Evolutionary conservation across 805 yeast genomes (phyloP).

Genomic region (Barnettozyma vustinii): DNA sequence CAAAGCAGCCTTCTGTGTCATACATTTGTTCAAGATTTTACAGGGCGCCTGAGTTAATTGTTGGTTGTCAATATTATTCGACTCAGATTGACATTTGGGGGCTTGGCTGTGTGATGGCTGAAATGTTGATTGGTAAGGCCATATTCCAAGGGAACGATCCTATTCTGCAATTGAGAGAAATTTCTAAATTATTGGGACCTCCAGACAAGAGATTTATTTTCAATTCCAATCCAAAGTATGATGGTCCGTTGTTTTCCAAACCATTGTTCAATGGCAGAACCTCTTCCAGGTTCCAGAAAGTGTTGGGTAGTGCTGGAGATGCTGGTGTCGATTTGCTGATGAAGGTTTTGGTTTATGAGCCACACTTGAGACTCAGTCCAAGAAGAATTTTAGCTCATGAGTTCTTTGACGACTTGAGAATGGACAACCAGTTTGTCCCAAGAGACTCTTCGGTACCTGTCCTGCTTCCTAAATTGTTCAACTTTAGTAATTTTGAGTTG

Average conservation of each 20-base stretch:
- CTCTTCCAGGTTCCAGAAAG: slow-evolving; percentile 55
- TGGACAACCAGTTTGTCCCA: slow-evolving; percentile 46
- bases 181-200: slow-evolving; percentile 85
- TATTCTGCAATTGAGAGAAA: slow-evolving; percentile 81
- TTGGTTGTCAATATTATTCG: slow-evolving; percentile 83
- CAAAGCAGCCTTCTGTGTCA: slow-evolving; percentile 82
- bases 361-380: slow-evolving; percentile 76
- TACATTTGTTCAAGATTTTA: slow-evolving; percentile 95
- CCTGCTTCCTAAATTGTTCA: slow-evolving; percentile 47
- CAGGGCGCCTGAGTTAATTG: slow-evolving; percentile 92
- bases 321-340: slow-evolving; percentile 82
- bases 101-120: slow-evolving; percentile 93
- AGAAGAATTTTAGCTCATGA: slow-evolving; percentile 80
- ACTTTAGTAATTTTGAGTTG: slow-evolving; percentile 66
- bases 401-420: slow-evolving; percentile 82
- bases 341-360: slow-evolving; percentile 84
- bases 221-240: slow-evolving; percentile 68
- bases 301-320: slow-evolving; percentile 72
- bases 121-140: slow-evolving; percentile 86
- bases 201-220: slow-evolving; percentile 70
- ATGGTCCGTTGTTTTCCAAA: slow-evolving; percentile 67
- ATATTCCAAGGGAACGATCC: slow-evolving; percentile 95
- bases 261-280: slow-evolving; percentile 54
- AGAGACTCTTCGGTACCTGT: slow-evolving; percentile 43
- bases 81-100: slow-evolving; percentile 98